Base-by-base conservation (phyloP, 2,329 filamentous ascomycete genomes). In the Ceratocystis harringtonii region DNA sequence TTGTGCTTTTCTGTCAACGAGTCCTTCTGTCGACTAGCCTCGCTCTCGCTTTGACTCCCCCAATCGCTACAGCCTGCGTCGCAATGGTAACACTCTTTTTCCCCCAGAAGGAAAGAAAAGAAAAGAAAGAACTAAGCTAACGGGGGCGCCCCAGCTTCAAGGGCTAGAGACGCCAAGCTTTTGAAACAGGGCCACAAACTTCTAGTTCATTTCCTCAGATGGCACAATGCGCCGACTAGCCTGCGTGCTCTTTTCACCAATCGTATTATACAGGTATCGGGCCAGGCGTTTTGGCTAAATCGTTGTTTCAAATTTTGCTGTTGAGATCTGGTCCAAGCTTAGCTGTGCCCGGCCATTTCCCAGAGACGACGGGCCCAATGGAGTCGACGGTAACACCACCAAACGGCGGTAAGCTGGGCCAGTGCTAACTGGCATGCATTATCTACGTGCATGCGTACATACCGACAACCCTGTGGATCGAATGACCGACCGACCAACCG, bases 131-230 rank as follows among this genome's bases (percentile, higher is more conserved):
- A 41, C 36, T 1, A 41, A 41, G 36, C 36, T 41, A 41, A 41
- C 36, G 36, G 36, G 10, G 36, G 10, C 10, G 10, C 36, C 36
- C 36, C 36, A 41, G 52, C 52, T 6, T 12, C 22, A 57, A 57
- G 10, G 52, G 25, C 22, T 22, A 17, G 30, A 15, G 15, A 57
- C n/a, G 52, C 52, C 52, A 57, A 57, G 52, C 52, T 57, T 57
- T 30, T 57, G 52, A 57, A 57, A 57, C 52, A 57, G 52, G 52
- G 52, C 52, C 52, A 32, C 52, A 57, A 57, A 57, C 52, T 30
- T 57, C 52, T 57, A 57, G 52, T 57, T 57, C 52, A 57, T 30
- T 57, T 57, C 52, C 52, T 57, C 22, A 57, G 52, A 57, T 57
- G 52, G 52, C 52, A 57, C 52, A 57, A 57, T 57, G 19, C 22